Percentiles rank a stretch among this genome's conserved stretches.
Conservation (phyloP, 1,139 yeast genomes). For the Yamadazyma sp. region DNA sequence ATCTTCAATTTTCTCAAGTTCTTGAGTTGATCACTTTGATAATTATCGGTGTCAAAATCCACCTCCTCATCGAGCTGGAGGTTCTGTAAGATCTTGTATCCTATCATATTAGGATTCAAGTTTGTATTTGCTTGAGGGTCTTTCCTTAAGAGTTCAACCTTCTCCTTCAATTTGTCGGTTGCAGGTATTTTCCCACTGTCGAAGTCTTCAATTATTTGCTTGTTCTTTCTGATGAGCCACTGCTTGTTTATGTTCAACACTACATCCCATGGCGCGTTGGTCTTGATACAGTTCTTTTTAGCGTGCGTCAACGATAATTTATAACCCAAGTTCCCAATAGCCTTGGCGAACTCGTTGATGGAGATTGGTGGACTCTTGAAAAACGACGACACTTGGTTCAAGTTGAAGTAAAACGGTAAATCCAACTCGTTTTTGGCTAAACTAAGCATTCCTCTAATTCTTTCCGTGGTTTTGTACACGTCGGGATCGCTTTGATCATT, state of each 20-base stretch:
- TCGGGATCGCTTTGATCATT: slow-evolving; percentile 49
- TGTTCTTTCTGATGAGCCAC: slow-evolving; percentile 55
- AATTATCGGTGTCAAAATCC: slow-evolving; percentile 50
- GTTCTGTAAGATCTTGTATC: slow-evolving; percentile 57
- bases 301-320: slow-evolving; percentile 87
- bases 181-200: slow-evolving; percentile 14
- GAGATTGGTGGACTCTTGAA: slow-evolving; percentile 86
- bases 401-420: slow-evolving; percentile 78
- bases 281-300: slow-evolving; percentile 79
- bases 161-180: slow-evolving; percentile 34
- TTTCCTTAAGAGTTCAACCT: slow-evolving; percentile 24
- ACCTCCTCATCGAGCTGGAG: slow-evolving; percentile 38
- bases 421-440: slow-evolving; percentile 73
- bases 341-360: slow-evolving; percentile 67
- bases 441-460: slow-evolving; percentile 91
- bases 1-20: slow-evolving; percentile 71
- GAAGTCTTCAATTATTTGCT: slow-evolving; percentile 29
- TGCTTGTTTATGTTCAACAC: slow-evolving; percentile 71
- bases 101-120: slow-evolving; percentile 49
- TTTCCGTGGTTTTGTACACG: slow-evolving; percentile 71
- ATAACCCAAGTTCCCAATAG: slow-evolving; percentile 83
- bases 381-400: slow-evolving; percentile 72
- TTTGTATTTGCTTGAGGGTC: slow-evolving; percentile 35
- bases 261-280: slow-evolving; percentile 82
- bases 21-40: slow-evolving; percentile 54